phyloP scores from a whole-genome alignment of 1,284 basidiomycete genomes.

The Cutaneotrichosporon arboriforme region DNA sequence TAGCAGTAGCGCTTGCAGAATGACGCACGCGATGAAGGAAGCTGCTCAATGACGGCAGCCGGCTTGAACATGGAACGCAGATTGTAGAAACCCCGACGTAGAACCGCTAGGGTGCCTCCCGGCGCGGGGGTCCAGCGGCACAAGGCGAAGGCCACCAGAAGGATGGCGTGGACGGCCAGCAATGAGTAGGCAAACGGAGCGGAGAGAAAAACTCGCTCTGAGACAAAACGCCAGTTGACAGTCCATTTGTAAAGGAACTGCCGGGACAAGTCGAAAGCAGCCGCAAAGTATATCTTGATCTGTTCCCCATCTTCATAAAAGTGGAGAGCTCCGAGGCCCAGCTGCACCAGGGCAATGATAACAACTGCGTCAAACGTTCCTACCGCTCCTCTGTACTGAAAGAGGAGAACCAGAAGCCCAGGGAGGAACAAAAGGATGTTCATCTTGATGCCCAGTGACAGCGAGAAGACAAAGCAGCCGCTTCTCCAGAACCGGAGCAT shows the following conservation, averaged over 20 bases:
- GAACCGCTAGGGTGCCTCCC: slow-evolving; percentile 58
- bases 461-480: slow-evolving; percentile 24
- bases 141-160: slow-evolving; percentile 63
- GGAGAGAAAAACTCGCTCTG: slow-evolving; percentile 68
- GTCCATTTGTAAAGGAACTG: slow-evolving; percentile 95
- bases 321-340: slow-evolving; percentile 67
- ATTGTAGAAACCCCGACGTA: slow-evolving; percentile 55
- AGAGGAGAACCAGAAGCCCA: slow-evolving; percentile 71
- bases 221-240: slow-evolving; percentile 90
- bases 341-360: slow-evolving; percentile 53
- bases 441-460: slow-evolving; percentile 93
- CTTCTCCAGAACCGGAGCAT: slow-evolving; percentile 56
- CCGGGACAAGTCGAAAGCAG: slow-evolving; percentile 82
- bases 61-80: slow-evolving; percentile 14
- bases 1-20: neutral
- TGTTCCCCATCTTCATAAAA: slow-evolving; percentile 47
- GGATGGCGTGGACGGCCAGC: slow-evolving; percentile 60
- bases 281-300: slow-evolving; percentile 59
- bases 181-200: slow-evolving; percentile 59
- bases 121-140: slow-evolving; percentile 63
- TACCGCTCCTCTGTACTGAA: slow-evolving; percentile 64
- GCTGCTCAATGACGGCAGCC: slow-evolving; percentile 3
- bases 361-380: slow-evolving; percentile 56
- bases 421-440: slow-evolving; percentile 89
- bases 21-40: slow-evolving; percentile 29